Conservation (phyloP, 2,329 filamentous ascomycete species). For the Aspergillus ochraceoroseus region DNA sequence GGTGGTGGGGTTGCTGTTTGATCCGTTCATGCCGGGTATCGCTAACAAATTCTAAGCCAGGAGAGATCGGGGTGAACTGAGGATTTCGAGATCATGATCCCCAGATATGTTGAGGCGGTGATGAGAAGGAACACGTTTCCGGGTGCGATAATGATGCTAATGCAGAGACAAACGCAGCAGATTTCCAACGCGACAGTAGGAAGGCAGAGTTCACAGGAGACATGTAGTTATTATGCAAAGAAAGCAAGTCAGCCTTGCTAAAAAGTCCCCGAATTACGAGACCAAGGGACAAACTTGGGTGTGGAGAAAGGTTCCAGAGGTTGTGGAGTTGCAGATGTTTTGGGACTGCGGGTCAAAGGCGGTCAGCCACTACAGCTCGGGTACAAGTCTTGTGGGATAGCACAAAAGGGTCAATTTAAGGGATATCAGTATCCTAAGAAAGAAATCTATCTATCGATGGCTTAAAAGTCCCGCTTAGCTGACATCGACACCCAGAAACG, state of each 20-base stretch:
- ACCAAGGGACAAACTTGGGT: neutral
- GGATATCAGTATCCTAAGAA: constrained; percentile 1
- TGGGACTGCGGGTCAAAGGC: constrained; percentile 1
- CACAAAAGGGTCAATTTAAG: neutral
- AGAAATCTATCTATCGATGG: constrained; percentile 10
- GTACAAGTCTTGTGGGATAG: too few relatives aligned
- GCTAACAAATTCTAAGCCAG: neutral
- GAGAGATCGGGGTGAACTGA: neutral
- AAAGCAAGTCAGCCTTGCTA: neutral
- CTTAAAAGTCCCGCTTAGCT: constrained; percentile 8
- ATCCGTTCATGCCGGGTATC: constrained; percentile 9
- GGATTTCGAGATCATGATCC: too few relatives aligned
- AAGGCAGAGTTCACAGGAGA: neutral
- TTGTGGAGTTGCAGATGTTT: too few relatives aligned
- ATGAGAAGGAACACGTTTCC: too few relatives aligned
- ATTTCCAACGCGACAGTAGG: too few relatives aligned
- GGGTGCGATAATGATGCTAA: too few relatives aligned
- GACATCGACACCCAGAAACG: constrained; percentile 3
- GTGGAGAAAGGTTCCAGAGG: neutral
- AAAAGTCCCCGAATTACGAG: neutral
- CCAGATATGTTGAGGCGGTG: too few relatives aligned
- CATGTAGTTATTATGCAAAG: neutral
- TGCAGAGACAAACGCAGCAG: too few relatives aligned
- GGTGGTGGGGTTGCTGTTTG: neutral
- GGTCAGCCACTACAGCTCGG: too few relatives aligned